These are phyloP conservation scores for Nannizziopsis arthrosporioides DNA, from an alignment of 2,329 filamentous ascomycete species.

Conservation along the genomic window DNA sequence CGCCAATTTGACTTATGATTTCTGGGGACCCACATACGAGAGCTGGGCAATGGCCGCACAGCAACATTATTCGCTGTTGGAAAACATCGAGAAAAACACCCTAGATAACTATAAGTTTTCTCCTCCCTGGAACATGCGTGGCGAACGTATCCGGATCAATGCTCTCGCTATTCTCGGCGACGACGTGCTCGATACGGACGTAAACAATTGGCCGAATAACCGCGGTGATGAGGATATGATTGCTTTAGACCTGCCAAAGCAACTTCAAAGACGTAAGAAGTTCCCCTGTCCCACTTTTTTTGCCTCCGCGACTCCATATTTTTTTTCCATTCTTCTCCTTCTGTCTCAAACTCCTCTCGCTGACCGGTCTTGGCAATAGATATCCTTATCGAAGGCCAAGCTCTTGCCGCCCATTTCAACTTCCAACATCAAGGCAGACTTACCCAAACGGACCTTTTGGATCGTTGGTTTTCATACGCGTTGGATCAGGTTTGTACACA, in stretches of 20 bases:
- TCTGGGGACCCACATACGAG: constrained; percentile 8
- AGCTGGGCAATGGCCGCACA: constrained; percentile 9
- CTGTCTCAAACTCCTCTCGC: no score
- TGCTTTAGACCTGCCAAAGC: constrained; percentile 4
- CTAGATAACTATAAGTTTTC: constrained; percentile 8
- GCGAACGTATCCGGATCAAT: constrained; percentile 8
- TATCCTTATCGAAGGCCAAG: constrained; percentile 8
- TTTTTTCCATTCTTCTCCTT: neutral
- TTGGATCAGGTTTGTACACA: constrained; percentile 2
- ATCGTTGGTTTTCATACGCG: constrained; percentile 7
- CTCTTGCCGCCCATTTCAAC: constrained; percentile 7
- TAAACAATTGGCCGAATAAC: constrained; percentile 5
- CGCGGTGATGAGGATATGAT: constrained; percentile 8
- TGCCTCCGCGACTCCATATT: neutral
- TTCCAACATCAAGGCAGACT: constrained; percentile 3
- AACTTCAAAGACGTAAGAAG: constrained; percentile 7
- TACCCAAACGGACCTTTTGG: constrained; percentile 6
- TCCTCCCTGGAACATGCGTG: constrained; percentile 9
- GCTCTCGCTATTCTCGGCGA: constrained; percentile 7
- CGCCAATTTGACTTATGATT: constrained; percentile 4
- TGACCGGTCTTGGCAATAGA: neutral
- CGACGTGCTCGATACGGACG: constrained; percentile 6
- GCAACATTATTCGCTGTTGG: constrained; percentile 8
- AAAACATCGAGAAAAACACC: constrained; percentile 9
- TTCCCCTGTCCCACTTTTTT: neutral